Conservation (phyloP, 164 flowering plant genomes). For the Nymphaea thermarum region DNA sequence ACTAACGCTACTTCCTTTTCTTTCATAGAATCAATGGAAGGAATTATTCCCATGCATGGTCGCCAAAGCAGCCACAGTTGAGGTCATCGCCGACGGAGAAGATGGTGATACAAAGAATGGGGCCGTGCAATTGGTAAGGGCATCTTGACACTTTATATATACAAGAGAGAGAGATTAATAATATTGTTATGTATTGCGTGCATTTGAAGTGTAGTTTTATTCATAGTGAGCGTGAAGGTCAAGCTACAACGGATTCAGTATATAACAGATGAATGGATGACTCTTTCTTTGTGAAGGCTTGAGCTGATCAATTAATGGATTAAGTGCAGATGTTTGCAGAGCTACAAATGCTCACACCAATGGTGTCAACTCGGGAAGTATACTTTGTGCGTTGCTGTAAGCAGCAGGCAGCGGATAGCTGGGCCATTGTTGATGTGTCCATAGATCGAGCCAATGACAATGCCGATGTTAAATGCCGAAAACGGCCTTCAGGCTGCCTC, state of each 20-base stretch:
- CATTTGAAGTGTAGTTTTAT: no score
- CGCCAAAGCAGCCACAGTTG: constrained; percentile 87
- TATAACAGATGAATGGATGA: no score
- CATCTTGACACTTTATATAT: neutral
- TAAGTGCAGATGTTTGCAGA: constrained; percentile 84
- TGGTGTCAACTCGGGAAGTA: constrained; percentile 87
- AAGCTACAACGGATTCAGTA: no score
- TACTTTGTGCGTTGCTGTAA: constrained; percentile 73
- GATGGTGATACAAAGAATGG: constrained; percentile 46
- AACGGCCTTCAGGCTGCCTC: constrained; percentile 94
- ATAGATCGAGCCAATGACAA: constrained; percentile 67
- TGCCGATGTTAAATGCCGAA: constrained; percentile 74
- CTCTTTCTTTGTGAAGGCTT: no score
- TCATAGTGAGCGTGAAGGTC: neutral
- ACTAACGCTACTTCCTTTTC: neutral
- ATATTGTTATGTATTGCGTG: no score
- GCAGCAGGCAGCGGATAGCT: constrained; percentile 57
- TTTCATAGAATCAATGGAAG: constrained; percentile 80
- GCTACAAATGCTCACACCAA: constrained; percentile 89
- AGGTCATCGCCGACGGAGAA: constrained; percentile 65
- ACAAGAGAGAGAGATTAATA: no score
- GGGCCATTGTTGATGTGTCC: constrained; percentile 94
- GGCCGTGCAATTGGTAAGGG: constrained; percentile 69
- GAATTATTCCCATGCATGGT: constrained; percentile 87
- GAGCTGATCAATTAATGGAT: neutral